Evolutionary conservation across 768 basidiomycete species (phyloP), one percentile per base, ranked within the genome.

Genomic region (Suillus spraguei): DNA sequence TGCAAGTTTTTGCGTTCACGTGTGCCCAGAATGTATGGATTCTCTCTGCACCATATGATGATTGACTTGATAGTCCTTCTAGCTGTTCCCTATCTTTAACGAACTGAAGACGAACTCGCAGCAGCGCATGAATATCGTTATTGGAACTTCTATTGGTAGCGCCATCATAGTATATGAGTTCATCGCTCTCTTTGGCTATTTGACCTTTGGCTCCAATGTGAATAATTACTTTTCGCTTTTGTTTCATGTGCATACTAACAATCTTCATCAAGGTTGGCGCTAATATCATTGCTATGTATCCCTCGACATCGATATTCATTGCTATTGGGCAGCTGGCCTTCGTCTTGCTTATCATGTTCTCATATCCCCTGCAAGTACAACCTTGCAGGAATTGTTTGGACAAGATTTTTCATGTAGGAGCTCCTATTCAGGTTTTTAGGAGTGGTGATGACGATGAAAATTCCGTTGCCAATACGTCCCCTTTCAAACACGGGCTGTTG

Each of bases 231-330:
- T 33, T 42, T 16, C 55, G 36, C 42, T 62, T 8, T 10, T 38
- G 46, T 60, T 62, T 68, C 11, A 72, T 47, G 6, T 4, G 50
- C 28, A 20, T 13, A 28, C 8, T 53, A 50, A 16, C 58, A 2
- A 41, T 24, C 0, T 41, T 17, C 6, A 58, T 20, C 6, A 3
- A 92, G 87, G 94, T 98, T 66, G 90, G 91, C 38, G 86, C 90
- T 44, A 97, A 98, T 77, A 91, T 98, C 69, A 92, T 98, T 67
- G 94, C 93, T 28, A 97, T 97, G 92, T 95, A 94, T 71, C 92
- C 92, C 4, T 85, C 89, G 7, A 95, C 93, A 0, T 95, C 95
- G 42, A 77, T 96, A 47, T 94, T 97, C 77, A 91, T 99, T 67
- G 95, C 97, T 38, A 70, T 96, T 63, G 97, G 97, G 10, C 94